Base-by-base conservation (phyloP, 352 stramenopile genomes). In the Globisporangium perplexum region DNA sequence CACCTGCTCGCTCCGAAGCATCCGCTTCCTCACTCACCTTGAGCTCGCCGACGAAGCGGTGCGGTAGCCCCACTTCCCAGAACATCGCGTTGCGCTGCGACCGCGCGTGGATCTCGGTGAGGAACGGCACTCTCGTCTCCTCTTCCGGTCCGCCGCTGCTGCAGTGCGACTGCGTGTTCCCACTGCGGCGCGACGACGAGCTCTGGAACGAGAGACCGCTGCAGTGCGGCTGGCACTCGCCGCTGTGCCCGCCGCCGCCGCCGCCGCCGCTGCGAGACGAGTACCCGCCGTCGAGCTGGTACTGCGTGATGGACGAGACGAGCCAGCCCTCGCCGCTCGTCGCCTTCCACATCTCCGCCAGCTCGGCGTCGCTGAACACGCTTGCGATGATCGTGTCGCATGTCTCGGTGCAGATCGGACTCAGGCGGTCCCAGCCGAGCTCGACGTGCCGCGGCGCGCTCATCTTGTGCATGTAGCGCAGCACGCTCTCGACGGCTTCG, bases 11-110 rank as follows among this genome's bases (percentile, higher is more conserved):
- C 3, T 31, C 28, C 28, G 28, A 31, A 31, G 28, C 28, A 31
- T 7, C 30, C 10, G 6, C 30, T 36, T 8, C 31, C 7, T 15
- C 31, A 10, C 31, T 14, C 7, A 36, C 83, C 50, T 63, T 87
- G 22, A 93, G 53, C 8, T 80, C 68, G 18, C 74, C 83, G 39
- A 91, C 61, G 48, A 93, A 89, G 12, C 80, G 83, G 54, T 93
- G 78, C 14, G 80, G 80, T 24, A 93, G 50, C 0, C 83, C 80
- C 22, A 85, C 70, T 65, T 90, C 74, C 42, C 85, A 57, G 56
- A 93, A 90, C 63, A 93, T 77, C 4, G 73, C 71, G 63, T 93
- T 93, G 20, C 83, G 72, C 51, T 91, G 83, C 6, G 74, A 78
- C 33, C 79, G 79, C 26, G 75, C 83, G 53, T 88, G 81, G 28